Evolutionary conservation across 208 protist genomes (phyloP).

Genomic region (Crithidia sp.): DNA sequence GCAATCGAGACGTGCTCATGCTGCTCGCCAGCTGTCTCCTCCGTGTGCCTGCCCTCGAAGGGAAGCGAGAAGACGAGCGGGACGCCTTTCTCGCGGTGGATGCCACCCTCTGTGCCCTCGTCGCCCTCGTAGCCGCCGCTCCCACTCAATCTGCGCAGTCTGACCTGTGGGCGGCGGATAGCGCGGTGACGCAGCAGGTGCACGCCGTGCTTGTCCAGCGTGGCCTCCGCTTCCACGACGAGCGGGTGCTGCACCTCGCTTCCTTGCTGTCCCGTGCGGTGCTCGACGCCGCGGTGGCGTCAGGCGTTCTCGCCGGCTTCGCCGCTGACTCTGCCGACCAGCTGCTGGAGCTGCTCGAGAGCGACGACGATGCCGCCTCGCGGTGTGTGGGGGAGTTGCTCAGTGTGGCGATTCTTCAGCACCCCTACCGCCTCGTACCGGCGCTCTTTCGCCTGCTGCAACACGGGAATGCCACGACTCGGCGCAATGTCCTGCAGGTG

Average conservation of each 20-base stretch:
- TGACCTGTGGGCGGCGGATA: slow-evolving; percentile 58
- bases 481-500: slow-evolving; percentile 79
- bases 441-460: slow-evolving; percentile 78
- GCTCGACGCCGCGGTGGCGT: slow-evolving; percentile 37
- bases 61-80: slow-evolving; percentile 13
- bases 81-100: slow-evolving; percentile 47
- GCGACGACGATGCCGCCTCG: slow-evolving; percentile 71
- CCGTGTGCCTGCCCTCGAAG: slow-evolving; percentile 42
- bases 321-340: slow-evolving; percentile 68
- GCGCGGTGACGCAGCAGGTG: slow-evolving; percentile 62
- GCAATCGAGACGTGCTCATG: slow-evolving; percentile 48
- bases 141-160: slow-evolving; percentile 51
- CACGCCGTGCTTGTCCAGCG: slow-evolving; percentile 77
- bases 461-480: slow-evolving; percentile 48
- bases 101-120: slow-evolving; percentile 50
- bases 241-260: slow-evolving; percentile 60
- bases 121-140: slow-evolving; percentile 49
- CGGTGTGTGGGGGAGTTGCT: slow-evolving; percentile 71
- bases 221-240: slow-evolving; percentile 55
- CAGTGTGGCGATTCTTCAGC: slow-evolving; percentile 54
- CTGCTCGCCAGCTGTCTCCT: slow-evolving; percentile 60
- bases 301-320: slow-evolving; percentile 32
- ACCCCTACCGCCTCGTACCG: slow-evolving; percentile 71
- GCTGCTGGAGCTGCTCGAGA: slow-evolving; percentile 73
- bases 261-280: slow-evolving; percentile 67